These are phyloP conservation scores for Saccharomyces pastorianus DNA, from an alignment of 1,139 yeast genomes.

Conservation along the genomic window DNA sequence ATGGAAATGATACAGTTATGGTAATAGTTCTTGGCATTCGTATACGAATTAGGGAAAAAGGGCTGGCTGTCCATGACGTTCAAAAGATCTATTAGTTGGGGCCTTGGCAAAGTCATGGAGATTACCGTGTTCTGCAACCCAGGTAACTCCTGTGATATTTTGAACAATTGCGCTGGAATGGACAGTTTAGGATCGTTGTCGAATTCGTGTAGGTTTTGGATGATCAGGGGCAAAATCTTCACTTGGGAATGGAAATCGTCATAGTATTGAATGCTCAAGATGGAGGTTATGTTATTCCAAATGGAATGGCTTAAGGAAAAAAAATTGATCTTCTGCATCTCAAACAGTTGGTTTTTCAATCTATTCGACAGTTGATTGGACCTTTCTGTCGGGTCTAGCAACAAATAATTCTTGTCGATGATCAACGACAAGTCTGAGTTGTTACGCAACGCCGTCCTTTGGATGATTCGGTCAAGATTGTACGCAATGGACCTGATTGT, in stretches of 20 bases:
- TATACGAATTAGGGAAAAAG: conserved; percentile 3
- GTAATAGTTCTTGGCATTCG: conserved; percentile 5
- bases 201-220: conserved; percentile 1
- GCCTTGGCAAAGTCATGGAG: conserved; percentile 11
- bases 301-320: conserved; percentile 9
- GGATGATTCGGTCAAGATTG: conserved; percentile 8
- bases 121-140: conserved; percentile 8
- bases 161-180: conserved; percentile 7
- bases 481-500: conserved; percentile 4
- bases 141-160: conserved; percentile 4
- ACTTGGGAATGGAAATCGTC: conserved; percentile 5
- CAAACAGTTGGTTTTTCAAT: conserved; percentile 4
- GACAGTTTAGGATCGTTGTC: neutral
- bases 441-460: conserved; percentile 11
- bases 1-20: conserved; percentile 12
- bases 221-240: conserved; percentile 10
- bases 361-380: neutral
- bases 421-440: conserved; percentile 10
- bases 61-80: conserved; percentile 6
- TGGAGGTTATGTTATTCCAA: conserved; percentile 7
- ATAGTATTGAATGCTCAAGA: conserved; percentile 12
- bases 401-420: conserved; percentile 4
- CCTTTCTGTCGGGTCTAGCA: neutral
- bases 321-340: conserved; percentile 11
- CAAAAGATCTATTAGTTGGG: conserved; percentile 2